These are phyloP conservation scores for Gossypium longicalyx DNA, from an alignment of 345 rosid genomes.

Conservation along the genomic window DNA sequence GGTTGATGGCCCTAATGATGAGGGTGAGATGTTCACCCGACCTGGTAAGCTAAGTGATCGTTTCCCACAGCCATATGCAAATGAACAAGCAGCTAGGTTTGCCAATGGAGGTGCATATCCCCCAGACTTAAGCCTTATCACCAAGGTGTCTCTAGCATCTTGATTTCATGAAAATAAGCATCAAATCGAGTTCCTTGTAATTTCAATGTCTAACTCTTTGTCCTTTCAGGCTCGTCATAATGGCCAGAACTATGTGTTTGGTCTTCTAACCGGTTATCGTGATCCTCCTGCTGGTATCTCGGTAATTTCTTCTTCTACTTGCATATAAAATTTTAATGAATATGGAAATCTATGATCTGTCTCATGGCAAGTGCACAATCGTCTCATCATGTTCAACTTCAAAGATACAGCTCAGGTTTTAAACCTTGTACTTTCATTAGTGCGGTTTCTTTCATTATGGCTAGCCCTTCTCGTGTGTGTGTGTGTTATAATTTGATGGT, in stretches of 20 bases:
- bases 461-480: no score
- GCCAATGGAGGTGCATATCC: constrained; percentile 99
- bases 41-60: constrained; percentile 99
- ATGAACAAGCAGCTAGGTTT: constrained; percentile 96
- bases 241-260: constrained; percentile 94
- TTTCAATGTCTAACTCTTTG: background rate
- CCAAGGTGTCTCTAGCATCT: constrained; percentile 53
- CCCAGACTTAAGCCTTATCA: constrained; percentile 95
- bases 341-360: background rate
- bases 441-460: background rate
- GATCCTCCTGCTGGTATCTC: constrained; percentile 98
- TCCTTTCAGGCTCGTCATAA: constrained; percentile 90
- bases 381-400: background rate
- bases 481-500: background rate
- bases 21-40: constrained; percentile 96
- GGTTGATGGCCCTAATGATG: constrained; percentile 97
- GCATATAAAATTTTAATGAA: background rate
- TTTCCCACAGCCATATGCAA: constrained; percentile 81
- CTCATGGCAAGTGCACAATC: background rate
- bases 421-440: background rate
- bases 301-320: constrained; percentile 35
- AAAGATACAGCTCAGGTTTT: background rate
- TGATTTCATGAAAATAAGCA: background rate
- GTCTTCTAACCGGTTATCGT: constrained; percentile 92
- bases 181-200: background rate